Conservation (phyloP, 78 protist species). For the Dictyostelium citrinum region DNA sequence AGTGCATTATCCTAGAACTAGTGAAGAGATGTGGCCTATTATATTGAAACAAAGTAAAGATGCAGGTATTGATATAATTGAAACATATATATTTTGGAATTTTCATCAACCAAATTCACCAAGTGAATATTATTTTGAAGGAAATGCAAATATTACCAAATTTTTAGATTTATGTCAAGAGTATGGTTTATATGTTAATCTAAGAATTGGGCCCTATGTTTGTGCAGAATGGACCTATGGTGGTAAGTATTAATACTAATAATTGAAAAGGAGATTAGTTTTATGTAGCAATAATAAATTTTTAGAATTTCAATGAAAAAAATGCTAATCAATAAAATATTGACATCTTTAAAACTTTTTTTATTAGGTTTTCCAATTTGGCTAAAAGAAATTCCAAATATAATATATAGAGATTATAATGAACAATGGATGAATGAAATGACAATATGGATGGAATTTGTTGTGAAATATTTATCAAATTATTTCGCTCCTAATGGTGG, state of each 20-base stretch:
- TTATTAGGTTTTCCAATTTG: slow-evolving; percentile 75
- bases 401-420: slow-evolving; percentile 23
- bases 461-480: not conserved
- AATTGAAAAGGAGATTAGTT: no score
- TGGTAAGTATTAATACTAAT: no score
- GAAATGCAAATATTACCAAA: not conserved
- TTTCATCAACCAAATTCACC: slow-evolving; percentile 46
- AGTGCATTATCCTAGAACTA: slow-evolving; percentile 32
- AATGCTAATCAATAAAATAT: no score
- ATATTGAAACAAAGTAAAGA: slow-evolving; percentile 24
- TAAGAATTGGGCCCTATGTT: slow-evolving; percentile 84
- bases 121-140: not conserved
- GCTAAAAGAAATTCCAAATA: slow-evolving; percentile 28
- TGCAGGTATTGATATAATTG: slow-evolving; percentile 70
- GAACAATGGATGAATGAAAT: slow-evolving; percentile 36
- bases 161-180: not conserved
- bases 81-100: slow-evolving; percentile 85
- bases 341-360: no score
- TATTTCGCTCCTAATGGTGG: slow-evolving; percentile 44
- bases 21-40: slow-evolving; percentile 67
- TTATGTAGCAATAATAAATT: no score
- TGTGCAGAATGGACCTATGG: slow-evolving; percentile 86
- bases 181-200: slow-evolving; percentile 27
- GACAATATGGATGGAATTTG: not conserved
- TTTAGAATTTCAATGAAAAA: no score